Evolutionary conservation across 2,329 filamentous ascomycete genomes (phyloP).

Genomic region (Xylariaceae sp.): DNA sequence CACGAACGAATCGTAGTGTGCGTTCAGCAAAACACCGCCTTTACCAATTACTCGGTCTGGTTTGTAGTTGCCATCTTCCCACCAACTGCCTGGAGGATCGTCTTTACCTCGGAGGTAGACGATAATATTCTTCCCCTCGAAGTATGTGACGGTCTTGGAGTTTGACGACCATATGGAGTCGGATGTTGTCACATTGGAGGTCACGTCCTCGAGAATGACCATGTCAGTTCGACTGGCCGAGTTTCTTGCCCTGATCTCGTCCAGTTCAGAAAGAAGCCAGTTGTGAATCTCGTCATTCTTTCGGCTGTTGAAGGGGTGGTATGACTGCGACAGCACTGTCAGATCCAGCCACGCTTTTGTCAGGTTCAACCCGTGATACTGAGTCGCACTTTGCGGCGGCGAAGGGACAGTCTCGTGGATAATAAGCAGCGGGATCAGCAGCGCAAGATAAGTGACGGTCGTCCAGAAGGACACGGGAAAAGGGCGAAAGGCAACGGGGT

Average conservation of each 20-base stretch:
- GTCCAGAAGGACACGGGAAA: slow-evolving; percentile 77
- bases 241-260: slow-evolving; percentile 63
- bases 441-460: slow-evolving; percentile 67
- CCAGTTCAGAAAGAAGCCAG: slow-evolving; percentile 68
- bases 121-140: slow-evolving; percentile 87
- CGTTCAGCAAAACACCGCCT: slow-evolving; percentile 85
- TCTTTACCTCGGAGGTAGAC: slow-evolving; percentile 82
- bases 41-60: slow-evolving; percentile 49
- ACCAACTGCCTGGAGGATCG: slow-evolving; percentile 70
- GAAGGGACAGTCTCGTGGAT: slow-evolving; percentile 72
- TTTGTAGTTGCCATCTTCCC: slow-evolving; percentile 44
- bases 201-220: slow-evolving; percentile 72
- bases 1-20: slow-evolving; percentile 74
- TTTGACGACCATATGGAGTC: slow-evolving; percentile 28
- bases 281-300: slow-evolving; percentile 74
- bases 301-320: slow-evolving; percentile 85
- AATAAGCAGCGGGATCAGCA: slow-evolving; percentile 66
- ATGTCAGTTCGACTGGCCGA: slow-evolving; percentile 43
- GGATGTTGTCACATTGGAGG: slow-evolving; percentile 69
- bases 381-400: slow-evolving; percentile 50
- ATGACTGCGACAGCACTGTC: slow-evolving; percentile 64
- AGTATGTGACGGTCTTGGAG: slow-evolving; percentile 59
- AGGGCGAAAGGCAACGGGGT: slow-evolving; percentile 71
- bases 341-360: slow-evolving; percentile 84
- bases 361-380: slow-evolving; percentile 65